Conservation (phyloP, 2,329 filamentous ascomycete genomes). For the Sporothrix inflata region DNA sequence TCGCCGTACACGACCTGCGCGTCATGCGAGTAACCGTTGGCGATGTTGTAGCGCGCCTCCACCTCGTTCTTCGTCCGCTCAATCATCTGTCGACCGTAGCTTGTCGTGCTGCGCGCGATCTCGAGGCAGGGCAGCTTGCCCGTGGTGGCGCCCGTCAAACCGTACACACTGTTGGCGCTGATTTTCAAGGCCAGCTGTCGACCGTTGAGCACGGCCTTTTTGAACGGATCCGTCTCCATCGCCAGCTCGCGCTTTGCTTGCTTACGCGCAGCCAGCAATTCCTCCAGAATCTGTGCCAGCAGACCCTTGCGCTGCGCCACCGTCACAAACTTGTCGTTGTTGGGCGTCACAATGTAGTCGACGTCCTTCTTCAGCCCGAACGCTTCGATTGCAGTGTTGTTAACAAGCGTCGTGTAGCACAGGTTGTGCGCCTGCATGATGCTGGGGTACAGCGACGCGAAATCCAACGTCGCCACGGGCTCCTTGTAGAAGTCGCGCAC, state of each 20-base stretch:
- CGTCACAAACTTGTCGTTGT: conserved; percentile 91
- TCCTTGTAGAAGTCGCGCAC: conserved; percentile 92
- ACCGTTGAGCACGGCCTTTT: conserved; percentile 96
- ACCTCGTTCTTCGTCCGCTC: conserved; percentile 97
- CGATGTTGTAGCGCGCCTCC: conserved; percentile 83
- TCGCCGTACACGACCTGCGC: conserved; percentile 98
- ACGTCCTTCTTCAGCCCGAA: conserved; percentile 81
- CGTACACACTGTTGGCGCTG: conserved; percentile 97
- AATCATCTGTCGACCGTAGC: conserved; percentile 98
- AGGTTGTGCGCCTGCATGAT: conserved; percentile 99
- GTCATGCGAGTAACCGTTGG: conserved; percentile 92
- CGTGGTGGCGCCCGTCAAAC: conserved; percentile 91
- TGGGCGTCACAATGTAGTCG: conserved; percentile 95
- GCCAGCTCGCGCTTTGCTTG: conserved; percentile 89
- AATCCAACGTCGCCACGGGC: conserved; percentile 96
- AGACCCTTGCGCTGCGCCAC: conserved; percentile 87
- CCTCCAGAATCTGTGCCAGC: conserved; percentile 92
- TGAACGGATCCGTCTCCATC: conserved; percentile 90
- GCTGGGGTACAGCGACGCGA: conserved; percentile 95
- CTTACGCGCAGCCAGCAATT: conserved; percentile 88
- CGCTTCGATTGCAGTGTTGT: conserved; percentile 75
- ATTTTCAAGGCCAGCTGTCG: conserved; percentile 94
- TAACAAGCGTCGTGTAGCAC: conserved; percentile 92
- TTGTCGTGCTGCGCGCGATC: conserved; percentile 95
- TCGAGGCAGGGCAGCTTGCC: conserved; percentile 93